Base-by-base conservation (phyloP, 768 basidiomycete species). In the Exsudoporus frostii region DNA sequence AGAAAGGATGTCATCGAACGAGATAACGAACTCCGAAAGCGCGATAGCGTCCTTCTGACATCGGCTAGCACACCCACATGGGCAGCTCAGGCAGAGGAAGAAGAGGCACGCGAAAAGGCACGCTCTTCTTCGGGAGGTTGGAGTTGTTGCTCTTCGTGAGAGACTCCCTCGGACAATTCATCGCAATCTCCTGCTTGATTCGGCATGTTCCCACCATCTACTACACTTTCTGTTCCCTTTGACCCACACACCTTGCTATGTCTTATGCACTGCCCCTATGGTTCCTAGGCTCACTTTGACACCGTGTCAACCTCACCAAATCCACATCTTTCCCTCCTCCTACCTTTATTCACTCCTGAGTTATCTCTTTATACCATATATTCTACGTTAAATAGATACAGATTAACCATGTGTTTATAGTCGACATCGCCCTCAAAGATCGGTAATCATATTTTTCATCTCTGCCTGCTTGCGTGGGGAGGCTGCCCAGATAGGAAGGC, bases 41-140 rank as follows among this genome's bases (percentile, higher is more conserved):
- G 90, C 48, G 88, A 94, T 66, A 93, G 91, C 69, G 86, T 97
- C 51, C 81, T 89, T 70, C 74, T 96, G 33, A 78, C 84, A 27
- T 77, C 80, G 50, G 67, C 77, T 36, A 77, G 74, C 51, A 77
- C 86, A 30, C 89, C 90, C 6, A 76, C 81, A 15, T 92, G 90
- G 89, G 80, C 83, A 45, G 86, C 85, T 13, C 86, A 89, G 65
- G 88, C 89, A 22, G 88, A 88, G 51, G 87, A 83, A 63, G 89
- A 92, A 65, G 88, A 87, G 64, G 87, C 85, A 19, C 76, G 79
- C 38, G 76, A 79, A 66, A 78, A 79, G 61, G 77, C 73, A 19
- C 73, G 75, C 17, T 65, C 65, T n/a, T 61, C 66, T 27, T 73
- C 80, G 27, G 78, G 80, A 37, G 61, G 69, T 50, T 90, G 86